These are phyloP conservation scores for Blakeslea trispora DNA, from an alignment of 371 early-diverging fungal species.

Conservation along the genomic window DNA sequence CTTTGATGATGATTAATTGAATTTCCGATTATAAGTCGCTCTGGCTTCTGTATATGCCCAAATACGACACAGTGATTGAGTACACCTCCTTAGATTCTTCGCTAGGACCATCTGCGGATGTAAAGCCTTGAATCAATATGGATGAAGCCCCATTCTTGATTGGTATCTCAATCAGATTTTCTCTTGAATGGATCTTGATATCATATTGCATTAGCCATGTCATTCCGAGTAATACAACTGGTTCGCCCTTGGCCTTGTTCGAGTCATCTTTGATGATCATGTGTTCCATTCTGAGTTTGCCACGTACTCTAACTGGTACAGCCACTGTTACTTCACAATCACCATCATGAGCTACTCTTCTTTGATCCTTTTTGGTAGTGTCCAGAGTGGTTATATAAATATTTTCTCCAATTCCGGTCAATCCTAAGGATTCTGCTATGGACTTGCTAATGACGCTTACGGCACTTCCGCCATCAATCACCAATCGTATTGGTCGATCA, in stretches of 20 bases:
- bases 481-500: conserved; percentile 1
- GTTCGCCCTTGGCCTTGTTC: background rate
- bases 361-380: background rate
- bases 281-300: background rate
- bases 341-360: too few relatives aligned
- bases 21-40: too few relatives aligned
- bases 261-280: background rate
- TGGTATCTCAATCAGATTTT: background rate
- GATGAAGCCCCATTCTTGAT: conserved; percentile 1
- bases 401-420: conserved; percentile 12
- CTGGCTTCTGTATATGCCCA: too few relatives aligned
- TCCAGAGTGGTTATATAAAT: background rate
- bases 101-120: background rate
- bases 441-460: conserved; percentile 12
- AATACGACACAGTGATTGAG: background rate
- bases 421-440: conserved; percentile 1
- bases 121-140: background rate
- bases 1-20: too few relatives aligned
- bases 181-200: background rate
- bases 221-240: conserved; percentile 2
- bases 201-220: conserved; percentile 1
- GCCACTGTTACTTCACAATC: background rate
- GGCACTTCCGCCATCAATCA: conserved; percentile 14
- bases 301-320: conserved; percentile 3
- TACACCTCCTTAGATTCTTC: background rate